phyloP scores from a whole-genome alignment of 176 grass and related monocot genomes.

The Olyra latifolia region DNA sequence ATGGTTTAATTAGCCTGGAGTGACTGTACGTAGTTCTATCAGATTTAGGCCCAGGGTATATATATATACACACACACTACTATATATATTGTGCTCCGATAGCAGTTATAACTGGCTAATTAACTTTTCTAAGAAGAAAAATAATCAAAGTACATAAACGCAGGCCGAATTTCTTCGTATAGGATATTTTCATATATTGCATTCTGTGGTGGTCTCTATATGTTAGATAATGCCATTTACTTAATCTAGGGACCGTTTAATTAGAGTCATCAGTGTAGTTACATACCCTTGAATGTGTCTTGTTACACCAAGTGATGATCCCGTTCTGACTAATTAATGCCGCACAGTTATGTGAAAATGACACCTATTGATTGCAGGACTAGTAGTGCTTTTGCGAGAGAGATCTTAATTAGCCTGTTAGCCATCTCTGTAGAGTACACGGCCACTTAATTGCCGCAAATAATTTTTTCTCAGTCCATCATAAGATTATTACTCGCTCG shows the following conservation, averaged over 20 bases:
- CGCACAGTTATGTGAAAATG: conserved; percentile 15
- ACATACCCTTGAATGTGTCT: neutral
- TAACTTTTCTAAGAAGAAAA: too few species aligned
- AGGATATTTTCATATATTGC: neutral
- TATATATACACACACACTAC: neutral
- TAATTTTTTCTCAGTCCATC: neutral
- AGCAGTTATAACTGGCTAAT: neutral
- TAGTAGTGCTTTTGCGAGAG: neutral
- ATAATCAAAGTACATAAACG: neutral
- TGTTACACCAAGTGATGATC: neutral
- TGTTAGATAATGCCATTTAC: conserved; percentile 26
- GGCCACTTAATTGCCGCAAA: neutral
- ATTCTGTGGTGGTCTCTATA: conserved; percentile 14
- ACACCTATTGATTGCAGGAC: neutral
- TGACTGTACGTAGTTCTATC: neutral
- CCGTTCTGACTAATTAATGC: neutral
- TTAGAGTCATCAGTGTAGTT: conserved; percentile 16
- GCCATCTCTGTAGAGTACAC: neutral
- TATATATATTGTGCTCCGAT: too few species aligned
- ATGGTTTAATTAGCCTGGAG: neutral
- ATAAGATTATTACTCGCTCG: neutral
- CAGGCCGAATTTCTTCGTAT: neutral
- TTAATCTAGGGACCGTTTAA: conserved; percentile 10
- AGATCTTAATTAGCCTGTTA: neutral
- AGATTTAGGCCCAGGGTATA: neutral